Base-by-base conservation (phyloP, 1,139 yeast species). In the Sporopachydermia cereana region DNA sequence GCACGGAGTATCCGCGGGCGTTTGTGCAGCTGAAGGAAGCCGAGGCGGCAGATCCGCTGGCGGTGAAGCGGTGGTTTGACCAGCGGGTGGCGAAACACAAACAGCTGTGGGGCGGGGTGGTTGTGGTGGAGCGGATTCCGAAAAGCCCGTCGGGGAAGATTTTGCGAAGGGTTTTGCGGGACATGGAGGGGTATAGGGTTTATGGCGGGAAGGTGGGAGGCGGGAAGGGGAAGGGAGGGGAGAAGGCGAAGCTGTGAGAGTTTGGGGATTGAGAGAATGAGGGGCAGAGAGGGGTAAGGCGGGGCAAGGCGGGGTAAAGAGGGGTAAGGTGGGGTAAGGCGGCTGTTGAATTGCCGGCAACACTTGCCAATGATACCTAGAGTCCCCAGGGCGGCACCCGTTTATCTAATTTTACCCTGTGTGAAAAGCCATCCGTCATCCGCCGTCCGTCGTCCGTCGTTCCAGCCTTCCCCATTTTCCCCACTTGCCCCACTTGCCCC, bases 111-210 rank as follows among this genome's bases (percentile, higher is more conserved):
- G 70, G 69, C 3, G 70, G 69, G 1, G 49, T 60, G 18, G 67
- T 63, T 3, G 55, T 60, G 3, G 27, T 64, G 3, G 59, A 59
- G 22, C 57, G 44, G 20, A 54, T 66, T 34, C 70, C 70, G 24
- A 66, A 66, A 53, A 57, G 60, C 36, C 60, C 68, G 3, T 53
- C 63, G 3, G 70, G 70, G n/a, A 66, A 66, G 56, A 66, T 66
- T 29, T 54, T 63, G 27, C 53, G 70, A 21, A 55, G 67, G 3
- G 36, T 51, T 20, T 51, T 66, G 22, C 48, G 59, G 29, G 54
- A 47, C 9, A 18, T 43, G 17, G 14, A 34, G 22, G n/a, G 17
- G 17, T 24, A 41, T 41, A 7, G 29, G 21, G 41, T 41, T 12
- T 20, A 16, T 22, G 43, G 43, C 12, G 29, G 29, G 29, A 25